Base-by-base conservation (phyloP, 352 stramenopile genomes). In the Pythium utonaiense region DNA sequence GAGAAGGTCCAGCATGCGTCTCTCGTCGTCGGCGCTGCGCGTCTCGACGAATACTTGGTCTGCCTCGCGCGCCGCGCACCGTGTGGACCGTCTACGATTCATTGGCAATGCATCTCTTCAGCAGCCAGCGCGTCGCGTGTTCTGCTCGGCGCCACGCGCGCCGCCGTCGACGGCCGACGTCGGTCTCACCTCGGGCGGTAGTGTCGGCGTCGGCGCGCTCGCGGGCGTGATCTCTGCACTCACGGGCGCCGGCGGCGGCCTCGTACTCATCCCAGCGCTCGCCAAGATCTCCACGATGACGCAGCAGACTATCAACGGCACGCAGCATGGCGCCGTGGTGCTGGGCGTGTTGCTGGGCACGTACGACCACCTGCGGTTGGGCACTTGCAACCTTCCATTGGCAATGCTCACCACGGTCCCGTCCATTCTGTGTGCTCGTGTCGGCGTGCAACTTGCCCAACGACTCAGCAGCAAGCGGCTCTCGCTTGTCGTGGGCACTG, bases 261-360 rank as follows among this genome's bases (percentile, higher is more conserved):
- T 91, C 34, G 78, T 94, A 41, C 73, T 94, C 53, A 91, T 94
- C 63, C 84, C 84, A 30, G 76, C 70, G 10, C 64, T 94, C 60
- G 84, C 80, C 48, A 89, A 85, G 57, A 87, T 86, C 69, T 91
- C 84, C 28, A 78, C 71, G 14, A 64, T 94, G 34, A 57, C 80
- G 10, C 82, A 92, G 64, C 84, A 94, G 54, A 76, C 76, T 6
- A 79, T 94, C 44, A 94, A 94, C 34, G 84, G 84, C 65, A 94
- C 84, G 22, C 89, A 80, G 12, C 66, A 89, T 40, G 80, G 77
- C 30, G 80, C 84, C 8, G 81, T 94, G 38, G 80, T 78, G 22
- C 66, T 94, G 30, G 79, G 74, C 33, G 75, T 80, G 10, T 65
- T 71, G 17, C 69, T 94, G 2, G 84, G 82, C 1, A 75, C 82